Evolutionary conservation across 768 basidiomycete species (phyloP).

Genomic region (Amanita molliuscula): DNA sequence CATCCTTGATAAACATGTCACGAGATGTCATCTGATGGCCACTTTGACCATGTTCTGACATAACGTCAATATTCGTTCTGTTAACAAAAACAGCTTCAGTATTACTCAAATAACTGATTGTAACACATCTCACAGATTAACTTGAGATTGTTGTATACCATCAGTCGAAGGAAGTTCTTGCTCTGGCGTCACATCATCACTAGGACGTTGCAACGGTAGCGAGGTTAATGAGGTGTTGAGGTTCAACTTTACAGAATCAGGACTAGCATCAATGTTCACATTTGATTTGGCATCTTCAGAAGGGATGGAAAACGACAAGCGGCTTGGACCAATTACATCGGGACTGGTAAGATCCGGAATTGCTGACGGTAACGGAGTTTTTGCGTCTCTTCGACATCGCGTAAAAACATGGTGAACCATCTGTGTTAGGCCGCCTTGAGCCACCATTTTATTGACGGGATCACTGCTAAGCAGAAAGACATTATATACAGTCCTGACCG

Average conservation of each 20-base stretch:
- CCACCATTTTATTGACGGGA: constrained; percentile 93
- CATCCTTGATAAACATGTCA: constrained; percentile 93
- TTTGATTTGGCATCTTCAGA: constrained; percentile 1
- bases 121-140: constrained; percentile 1
- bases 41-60: constrained; percentile 22
- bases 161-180: background rate
- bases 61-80: constrained; percentile 22
- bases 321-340: background rate
- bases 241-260: background rate
- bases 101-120: constrained; percentile 3
- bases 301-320: constrained; percentile 7
- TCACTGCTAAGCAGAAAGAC: constrained; percentile 89
- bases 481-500: constrained; percentile 96
- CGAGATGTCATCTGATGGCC: constrained; percentile 52
- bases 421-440: constrained; percentile 94
- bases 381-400: constrained; percentile 40
- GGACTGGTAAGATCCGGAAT: background rate
- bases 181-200: background rate
- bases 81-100: constrained; percentile 25
- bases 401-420: constrained; percentile 97
- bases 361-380: constrained; percentile 11
- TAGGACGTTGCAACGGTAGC: background rate
- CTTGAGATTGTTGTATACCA: constrained; percentile 2
- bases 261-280: background rate
- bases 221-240: constrained; percentile 6